Evolutionary conservation across 2,329 filamentous ascomycete species (phyloP), one percentile per base, ranked within the genome.

Genomic region (Sporothrix pseudoabietina): DNA sequence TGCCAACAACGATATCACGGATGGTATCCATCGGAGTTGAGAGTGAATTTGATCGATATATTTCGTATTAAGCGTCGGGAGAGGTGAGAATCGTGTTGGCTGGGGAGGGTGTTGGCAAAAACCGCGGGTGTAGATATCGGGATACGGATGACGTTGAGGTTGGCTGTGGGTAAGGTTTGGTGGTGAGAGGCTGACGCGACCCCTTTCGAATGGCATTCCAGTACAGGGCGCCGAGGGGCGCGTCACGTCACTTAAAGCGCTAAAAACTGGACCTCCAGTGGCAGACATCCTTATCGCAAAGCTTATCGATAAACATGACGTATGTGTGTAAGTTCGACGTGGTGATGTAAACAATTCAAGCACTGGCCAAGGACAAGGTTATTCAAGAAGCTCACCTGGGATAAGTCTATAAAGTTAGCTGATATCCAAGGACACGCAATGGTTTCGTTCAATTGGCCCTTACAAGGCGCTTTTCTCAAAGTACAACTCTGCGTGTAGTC

Each of bases 1-100:
- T 4, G 52, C 55, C 69, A 12, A 10, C 0, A 63, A 68, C 22
- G 12, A 72, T 4, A 41, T 70, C 70, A 69, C 71, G 74, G 9
- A 72, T 22, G 10, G 41, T 55, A 7, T 69, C 71, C 69, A 74
- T 71, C 26, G 14, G 65, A 12, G 30, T 3, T 16, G 66, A 41
- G 16, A 19, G 26, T 4, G 12, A 12, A 22, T 0, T 26, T 65
- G 39, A n/a, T 65, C 35, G 35, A 16, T 5, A 10, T 26, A 22
- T 12, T 55, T 7, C 22, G 35, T 26, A n/a, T 5, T 44, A 19
- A 44, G 8, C 6, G 14, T 19, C 30, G 32, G n/a, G 59, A 12
- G 6, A 54, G 26, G 19, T 26, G 55, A 35, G 26, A 59, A 26
- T 35, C 26, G 19, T 54, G n/a, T 44, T 9, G 41, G 6, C 12